Evolutionary conservation across 2,329 filamentous ascomycete species (phyloP), one percentile per base, ranked within the genome.

Genomic region (Cytospora piceae): DNA sequence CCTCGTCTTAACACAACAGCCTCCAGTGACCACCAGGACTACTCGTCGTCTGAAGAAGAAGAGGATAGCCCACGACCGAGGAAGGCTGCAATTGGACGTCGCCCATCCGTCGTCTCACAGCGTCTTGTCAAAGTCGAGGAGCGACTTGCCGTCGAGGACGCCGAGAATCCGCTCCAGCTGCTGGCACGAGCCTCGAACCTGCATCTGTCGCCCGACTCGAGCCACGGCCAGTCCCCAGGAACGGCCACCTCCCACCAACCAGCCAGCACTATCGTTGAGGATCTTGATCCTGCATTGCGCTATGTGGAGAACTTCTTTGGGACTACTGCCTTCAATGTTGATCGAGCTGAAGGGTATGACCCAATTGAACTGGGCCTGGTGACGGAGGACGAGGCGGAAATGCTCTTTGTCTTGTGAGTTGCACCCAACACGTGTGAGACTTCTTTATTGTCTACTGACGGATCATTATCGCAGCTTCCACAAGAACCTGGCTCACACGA

Each of bases 81-180:
- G 37, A 66, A 59, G 24, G 58, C 51, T 12, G 51, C 53, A 15
- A 24, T 46, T 7, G 27, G 39, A 27, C 69, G 46, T 65, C 71
- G 64, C 14, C 53, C 68, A 14, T 74, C 73, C 3, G 70, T 68
- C 1, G 68, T 70, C 8, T 72, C 71, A 6, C 72, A 72, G n/a
- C 69, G 69, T 2, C 58, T n/a, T 68, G 72, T 61, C 58, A 69
- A 69, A 37, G 72, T 73, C 20, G 80, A 83, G 46, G 85, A 87
- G 62, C 83, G 79, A 58, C 81, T 90, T 37, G 83, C 87, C 15
- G 79, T 90, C 31, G 89, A 92, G 70, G 90, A 91, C 73, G 90
- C 90, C 4, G 90, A 93, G 72, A 93, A 92, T 67, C 90, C 90
- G 0, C 78, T 92, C 6, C 90, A 93, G 74, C 78, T 92, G 20